Conservation (phyloP, 441 rosid species). For the Kokia cookei region DNA sequence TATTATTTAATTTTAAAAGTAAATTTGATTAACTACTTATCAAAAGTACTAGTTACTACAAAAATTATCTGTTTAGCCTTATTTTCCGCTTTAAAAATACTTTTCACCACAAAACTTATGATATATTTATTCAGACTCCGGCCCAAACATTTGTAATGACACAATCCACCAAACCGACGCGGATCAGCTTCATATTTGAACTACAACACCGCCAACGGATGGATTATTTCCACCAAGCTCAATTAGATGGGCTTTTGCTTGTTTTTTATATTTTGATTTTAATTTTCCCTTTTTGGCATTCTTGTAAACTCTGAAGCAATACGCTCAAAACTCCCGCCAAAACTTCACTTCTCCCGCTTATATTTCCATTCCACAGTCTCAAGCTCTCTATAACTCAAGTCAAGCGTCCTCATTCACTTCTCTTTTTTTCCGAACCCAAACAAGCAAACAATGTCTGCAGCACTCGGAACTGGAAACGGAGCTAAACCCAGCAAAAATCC, state of each 20-base stretch:
- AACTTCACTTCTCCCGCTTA: neutral
- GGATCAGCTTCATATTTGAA: neutral
- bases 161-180: neutral
- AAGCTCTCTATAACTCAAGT: neutral
- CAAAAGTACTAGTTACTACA: too few species aligned
- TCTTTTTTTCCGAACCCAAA: neutral
- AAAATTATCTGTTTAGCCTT: too few species aligned
- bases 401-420: neutral
- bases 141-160: neutral
- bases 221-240: neutral
- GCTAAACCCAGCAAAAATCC: slow-evolving; percentile 22
- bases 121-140: neutral
- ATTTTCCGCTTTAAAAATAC: too few species aligned
- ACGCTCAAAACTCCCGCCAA: slow-evolving; percentile 4
- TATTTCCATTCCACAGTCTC: neutral
- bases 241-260: neutral
- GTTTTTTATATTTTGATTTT: neutral
- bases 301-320: neutral
- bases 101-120: neutral
- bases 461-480: neutral
- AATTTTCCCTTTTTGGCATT: neutral
- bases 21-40: too few species aligned
- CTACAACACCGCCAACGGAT: neutral
- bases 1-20: too few species aligned
- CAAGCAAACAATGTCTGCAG: slow-evolving; percentile 23